These are phyloP conservation scores for Salix dunnii DNA, from an alignment of 345 rosid species.

Conservation along the genomic window DNA sequence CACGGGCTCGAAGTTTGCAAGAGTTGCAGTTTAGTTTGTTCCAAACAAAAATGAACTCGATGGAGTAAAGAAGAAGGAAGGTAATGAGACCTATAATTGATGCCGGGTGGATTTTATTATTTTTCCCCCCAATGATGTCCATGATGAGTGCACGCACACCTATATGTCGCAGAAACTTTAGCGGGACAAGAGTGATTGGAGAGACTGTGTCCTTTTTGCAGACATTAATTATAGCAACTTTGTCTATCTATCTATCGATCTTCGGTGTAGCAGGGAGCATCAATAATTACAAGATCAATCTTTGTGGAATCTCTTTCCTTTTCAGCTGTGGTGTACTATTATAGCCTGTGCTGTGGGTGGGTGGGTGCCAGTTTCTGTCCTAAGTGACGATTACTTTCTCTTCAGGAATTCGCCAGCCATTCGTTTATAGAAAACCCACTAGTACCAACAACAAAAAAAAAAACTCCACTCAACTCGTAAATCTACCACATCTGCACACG, in stretches of 20 bases:
- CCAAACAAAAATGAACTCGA: no score
- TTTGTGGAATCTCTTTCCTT: not conserved
- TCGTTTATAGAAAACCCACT: no score
- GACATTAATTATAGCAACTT: not conserved
- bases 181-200: not conserved
- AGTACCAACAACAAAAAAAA: not conserved
- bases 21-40: not conserved
- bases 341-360: not conserved
- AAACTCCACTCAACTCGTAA: not conserved
- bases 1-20: not conserved
- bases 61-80: not conserved
- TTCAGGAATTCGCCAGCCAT: no score
- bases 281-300: not conserved
- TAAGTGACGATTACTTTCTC: no score
- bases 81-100: not conserved
- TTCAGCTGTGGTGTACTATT: not conserved
- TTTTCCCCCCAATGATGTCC: not conserved
- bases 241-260: not conserved
- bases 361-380: not conserved
- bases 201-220: not conserved
- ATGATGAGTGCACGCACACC: not conserved
- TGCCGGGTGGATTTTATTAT: not conserved
- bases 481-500: not conserved
- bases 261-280: not conserved
- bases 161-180: not conserved